phyloP scores from a whole-genome alignment of 805 yeast genomes.

The Myxozyma monticola region DNA sequence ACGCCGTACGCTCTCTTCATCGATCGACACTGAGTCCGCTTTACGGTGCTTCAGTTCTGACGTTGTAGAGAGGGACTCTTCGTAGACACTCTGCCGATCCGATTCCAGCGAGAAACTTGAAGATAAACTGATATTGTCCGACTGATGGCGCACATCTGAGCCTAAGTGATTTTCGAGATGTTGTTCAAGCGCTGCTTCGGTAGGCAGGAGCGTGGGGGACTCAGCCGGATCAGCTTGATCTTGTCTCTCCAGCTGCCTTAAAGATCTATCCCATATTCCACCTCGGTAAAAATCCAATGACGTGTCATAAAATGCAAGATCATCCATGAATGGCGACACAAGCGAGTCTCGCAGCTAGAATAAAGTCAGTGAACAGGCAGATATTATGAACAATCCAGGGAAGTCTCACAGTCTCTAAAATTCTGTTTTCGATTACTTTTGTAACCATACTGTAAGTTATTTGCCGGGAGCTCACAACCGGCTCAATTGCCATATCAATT shows the following conservation, averaged over 20 bases:
- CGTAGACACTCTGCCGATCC: slow-evolving; percentile 18
- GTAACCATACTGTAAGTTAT: slow-evolving; percentile 77
- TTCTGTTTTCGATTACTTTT: slow-evolving; percentile 71
- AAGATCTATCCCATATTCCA: slow-evolving; percentile 75
- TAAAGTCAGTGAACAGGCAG: too few relatives aligned
- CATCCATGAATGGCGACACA: slow-evolving; percentile 89
- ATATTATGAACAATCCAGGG: neutral
- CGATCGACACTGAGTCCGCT: neutral
- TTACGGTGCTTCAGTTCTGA: slow-evolving; percentile 12
- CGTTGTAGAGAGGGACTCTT: slow-evolving; percentile 8
- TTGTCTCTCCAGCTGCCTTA: slow-evolving; percentile 7
- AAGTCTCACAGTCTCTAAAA: slow-evolving; percentile 65
- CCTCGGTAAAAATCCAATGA: slow-evolving; percentile 76
- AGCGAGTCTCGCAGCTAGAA: slow-evolving; percentile 54
- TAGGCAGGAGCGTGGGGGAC: neutral
- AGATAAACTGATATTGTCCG: slow-evolving; percentile 24
- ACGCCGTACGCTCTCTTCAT: slow-evolving; percentile 9
- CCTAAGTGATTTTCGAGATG: neutral
- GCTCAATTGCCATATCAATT: slow-evolving; percentile 57
- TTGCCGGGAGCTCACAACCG: slow-evolving; percentile 84
- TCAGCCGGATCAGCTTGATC: neutral
- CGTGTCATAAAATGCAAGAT: slow-evolving; percentile 69
- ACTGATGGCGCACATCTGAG: slow-evolving; percentile 9
- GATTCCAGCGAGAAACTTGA: slow-evolving; percentile 23
- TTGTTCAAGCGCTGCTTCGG: neutral